A percentile compares a stretch with the other conserved stretches of the same genome.
Conservation (phyloP, 495 filamentous ascomycete genomes). For the Penicillium pancosmium region DNA sequence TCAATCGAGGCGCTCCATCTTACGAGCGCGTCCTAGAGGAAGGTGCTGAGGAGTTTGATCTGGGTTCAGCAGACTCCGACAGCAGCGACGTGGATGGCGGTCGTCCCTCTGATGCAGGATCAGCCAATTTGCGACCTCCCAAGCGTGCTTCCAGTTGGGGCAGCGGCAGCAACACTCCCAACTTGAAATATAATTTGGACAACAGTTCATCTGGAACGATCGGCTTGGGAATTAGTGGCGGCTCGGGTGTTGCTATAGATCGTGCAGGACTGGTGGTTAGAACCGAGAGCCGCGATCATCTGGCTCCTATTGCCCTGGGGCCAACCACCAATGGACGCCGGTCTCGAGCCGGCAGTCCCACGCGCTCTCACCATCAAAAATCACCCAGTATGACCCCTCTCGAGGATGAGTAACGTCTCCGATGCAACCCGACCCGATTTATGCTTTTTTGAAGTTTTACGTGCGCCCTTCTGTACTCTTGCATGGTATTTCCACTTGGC, state of each 20-base stretch:
- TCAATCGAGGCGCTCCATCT: slow-evolving; percentile 57
- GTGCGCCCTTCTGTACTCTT: slow-evolving; percentile 9
- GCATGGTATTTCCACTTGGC: slow-evolving; percentile 30
- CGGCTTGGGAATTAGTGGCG: slow-evolving; percentile 51
- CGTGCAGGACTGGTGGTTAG: slow-evolving; percentile 73
- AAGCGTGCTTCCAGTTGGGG: slow-evolving; percentile 47
- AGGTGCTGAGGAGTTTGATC: slow-evolving; percentile 70
- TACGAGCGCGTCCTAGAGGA: slow-evolving; percentile 90
- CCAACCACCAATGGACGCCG: slow-evolving; percentile 50
- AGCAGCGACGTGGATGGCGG: slow-evolving; percentile 52
- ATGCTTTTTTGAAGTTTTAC: slow-evolving; percentile 13
- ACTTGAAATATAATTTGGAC: slow-evolving; percentile 61
- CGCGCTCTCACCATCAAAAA: slow-evolving; percentile 43
- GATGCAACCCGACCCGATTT: slow-evolving; percentile 21
- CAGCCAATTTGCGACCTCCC: slow-evolving; percentile 30
- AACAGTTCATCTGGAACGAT: slow-evolving; percentile 54
- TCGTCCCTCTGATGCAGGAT: slow-evolving; percentile 38
- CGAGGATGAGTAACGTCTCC: slow-evolving; percentile 42
- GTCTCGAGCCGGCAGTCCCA: slow-evolving; percentile 49
- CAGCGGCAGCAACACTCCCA: slow-evolving; percentile 35
- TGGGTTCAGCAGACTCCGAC: slow-evolving; percentile 64
- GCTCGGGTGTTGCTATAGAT: slow-evolving; percentile 61
- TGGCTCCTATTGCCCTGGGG: slow-evolving; percentile 48
- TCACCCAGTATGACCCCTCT: slow-evolving; percentile 47
- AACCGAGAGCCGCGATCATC: slow-evolving; percentile 79